A percentile compares a stretch with the other conserved stretches of the same genome.
Evolutionary conservation across 805 yeast genomes (phyloP).

Genomic region (Grigorovia yakushimaensis): DNA sequence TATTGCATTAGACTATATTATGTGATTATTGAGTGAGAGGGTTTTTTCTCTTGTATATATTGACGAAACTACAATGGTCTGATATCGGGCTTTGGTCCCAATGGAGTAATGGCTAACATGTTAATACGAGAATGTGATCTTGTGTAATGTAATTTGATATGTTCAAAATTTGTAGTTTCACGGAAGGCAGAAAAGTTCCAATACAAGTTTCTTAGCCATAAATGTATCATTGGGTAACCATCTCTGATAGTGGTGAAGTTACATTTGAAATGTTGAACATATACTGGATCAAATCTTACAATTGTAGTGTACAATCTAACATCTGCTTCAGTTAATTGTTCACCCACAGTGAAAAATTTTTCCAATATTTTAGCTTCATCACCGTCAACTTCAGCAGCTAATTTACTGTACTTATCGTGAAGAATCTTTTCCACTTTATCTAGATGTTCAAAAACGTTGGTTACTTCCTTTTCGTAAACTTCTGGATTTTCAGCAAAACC

Average conservation of each 20-base stretch:
- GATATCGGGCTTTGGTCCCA: slow-evolving; percentile 81
- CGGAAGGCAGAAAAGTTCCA: slow-evolving; percentile 68
- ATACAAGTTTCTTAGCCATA: slow-evolving; percentile 75
- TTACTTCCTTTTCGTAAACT: slow-evolving; percentile 66
- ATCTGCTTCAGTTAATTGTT: slow-evolving; percentile 79
- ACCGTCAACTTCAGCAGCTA: slow-evolving; percentile 33
- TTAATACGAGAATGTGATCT: slow-evolving; percentile 74
- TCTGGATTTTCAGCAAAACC: slow-evolving; percentile 84
- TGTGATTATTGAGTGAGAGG: too few relatives aligned
- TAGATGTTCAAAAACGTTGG: slow-evolving; percentile 52
- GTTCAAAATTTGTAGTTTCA: slow-evolving; percentile 76
- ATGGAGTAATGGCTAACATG: slow-evolving; percentile 74
- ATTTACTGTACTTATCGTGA: slow-evolving; percentile 32
- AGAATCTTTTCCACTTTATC: slow-evolving; percentile 63
- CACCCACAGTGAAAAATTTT: slow-evolving; percentile 45
- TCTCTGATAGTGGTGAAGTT: slow-evolving; percentile 70
- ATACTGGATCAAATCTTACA: slow-evolving; percentile 84
- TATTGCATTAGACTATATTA: not conserved
- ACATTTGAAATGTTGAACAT: slow-evolving; percentile 92
- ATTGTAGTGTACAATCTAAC: slow-evolving; percentile 80
- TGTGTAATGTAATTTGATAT: slow-evolving; percentile 86
- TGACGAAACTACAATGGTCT: slow-evolving; percentile 30
- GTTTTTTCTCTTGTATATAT: too few relatives aligned
- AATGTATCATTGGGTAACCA: slow-evolving; percentile 68
- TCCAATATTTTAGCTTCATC: slow-evolving; percentile 12